Evolutionary conservation across 768 basidiomycete genomes (phyloP).

Genomic region (Gymnopilus dilepis): DNA sequence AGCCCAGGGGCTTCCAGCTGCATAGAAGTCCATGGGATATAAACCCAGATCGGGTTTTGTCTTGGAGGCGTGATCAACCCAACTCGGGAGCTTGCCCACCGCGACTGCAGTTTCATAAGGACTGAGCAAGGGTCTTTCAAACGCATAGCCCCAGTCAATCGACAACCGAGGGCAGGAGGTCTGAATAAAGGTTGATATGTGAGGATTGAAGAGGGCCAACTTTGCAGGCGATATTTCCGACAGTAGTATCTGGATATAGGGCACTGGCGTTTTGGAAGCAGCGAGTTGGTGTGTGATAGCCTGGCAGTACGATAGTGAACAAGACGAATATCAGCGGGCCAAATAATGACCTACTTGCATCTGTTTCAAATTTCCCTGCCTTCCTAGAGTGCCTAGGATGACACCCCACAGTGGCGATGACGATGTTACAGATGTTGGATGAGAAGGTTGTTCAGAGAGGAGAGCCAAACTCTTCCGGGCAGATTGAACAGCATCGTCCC

Average conservation of each 20-base stretch:
- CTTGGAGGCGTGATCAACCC: slow-evolving; percentile 52
- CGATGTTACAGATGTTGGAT: not conserved
- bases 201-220: slow-evolving; percentile 78
- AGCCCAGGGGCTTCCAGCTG: slow-evolving; percentile 80
- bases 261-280: slow-evolving; percentile 57
- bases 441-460: slow-evolving; percentile 27
- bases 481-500: slow-evolving; percentile 75
- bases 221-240: slow-evolving; percentile 98
- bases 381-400: slow-evolving; percentile 90
- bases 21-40: slow-evolving; percentile 99
- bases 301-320: slow-evolving; percentile 34
- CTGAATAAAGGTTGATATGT: slow-evolving; percentile 91
- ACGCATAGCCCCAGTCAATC: slow-evolving; percentile 99
- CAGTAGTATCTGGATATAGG: slow-evolving; percentile 89
- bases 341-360: slow-evolving; percentile 58
- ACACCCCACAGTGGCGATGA: slow-evolving; percentile 77
- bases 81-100: slow-evolving; percentile 68
- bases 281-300: slow-evolving; percentile 78
- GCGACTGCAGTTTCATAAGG: slow-evolving; percentile 94
- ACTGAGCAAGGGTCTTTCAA: slow-evolving; percentile 84
- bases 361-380: slow-evolving; percentile 93
- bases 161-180: slow-evolving; percentile 96
- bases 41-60: slow-evolving; percentile 41
- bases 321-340: not conserved
- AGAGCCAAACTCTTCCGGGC: slow-evolving; percentile 69